Evolutionary conservation across 23 red algal species (phyloP), one percentile per base, ranked within the genome.

Genomic region (Chondrus crispus): DNA sequence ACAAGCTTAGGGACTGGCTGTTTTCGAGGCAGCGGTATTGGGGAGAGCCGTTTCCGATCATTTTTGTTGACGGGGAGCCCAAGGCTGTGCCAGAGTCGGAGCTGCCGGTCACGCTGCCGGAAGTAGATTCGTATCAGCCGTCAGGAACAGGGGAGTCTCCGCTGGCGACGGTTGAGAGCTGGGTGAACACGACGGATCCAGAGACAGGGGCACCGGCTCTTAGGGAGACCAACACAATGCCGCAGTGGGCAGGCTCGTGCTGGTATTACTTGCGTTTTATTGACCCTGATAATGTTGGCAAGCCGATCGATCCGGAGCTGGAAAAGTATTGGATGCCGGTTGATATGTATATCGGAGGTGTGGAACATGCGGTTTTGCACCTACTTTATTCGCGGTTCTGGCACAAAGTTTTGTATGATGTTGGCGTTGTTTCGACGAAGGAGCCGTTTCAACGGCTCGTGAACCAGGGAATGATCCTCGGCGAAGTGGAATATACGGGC

Each of bases 291-390:
- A 99, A 99, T 53, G 80, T 63, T 36, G 92, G 86, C 32, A 48
- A 46, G 18, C 90, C 88, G n/a, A 81, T 99, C 3, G 94, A 96
- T 68, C 93, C 90, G 1, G 74, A 69, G 5, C 60, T 96, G 8
- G 97, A 99, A 71, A 85, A 87, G 53, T 99, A 99, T 85, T 99
- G 97, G 97, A 99, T 99, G 97, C 97, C 97, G 2, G 97, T 99
- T 26, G 97, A 99, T 44, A 81, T 99, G 51, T 99, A 99, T 71
- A 80, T 99, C 10, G 97, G 97, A 28, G 97, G 97, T 39, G 97
- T 96, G 20, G 97, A 99, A 71, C 97, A 99, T 80, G 97, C 97
- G 2, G 97, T 99, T 14, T 85, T 99, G 64, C 97, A 99, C 88
- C 83, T 99, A 30, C 62, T 99, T 5, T 99, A 99, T 39, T 90